phyloP scores from a whole-genome alignment of 208 protist species.

The Blechomonas ayalai region DNA sequence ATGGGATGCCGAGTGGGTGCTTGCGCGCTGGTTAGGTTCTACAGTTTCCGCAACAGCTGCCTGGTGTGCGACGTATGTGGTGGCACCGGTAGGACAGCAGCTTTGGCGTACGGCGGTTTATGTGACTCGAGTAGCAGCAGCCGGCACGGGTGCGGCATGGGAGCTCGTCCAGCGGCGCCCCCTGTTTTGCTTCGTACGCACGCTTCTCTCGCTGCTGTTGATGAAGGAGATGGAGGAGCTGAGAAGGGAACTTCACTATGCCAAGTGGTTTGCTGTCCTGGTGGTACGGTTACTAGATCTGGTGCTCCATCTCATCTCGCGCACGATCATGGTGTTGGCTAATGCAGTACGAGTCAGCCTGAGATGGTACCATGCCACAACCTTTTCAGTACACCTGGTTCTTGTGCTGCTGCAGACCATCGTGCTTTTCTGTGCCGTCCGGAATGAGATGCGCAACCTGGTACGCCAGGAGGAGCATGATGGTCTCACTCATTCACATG shows the following conservation, averaged over 20 bases:
- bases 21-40: neutral
- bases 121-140: too few relatives aligned
- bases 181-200: too few relatives aligned
- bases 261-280: conserved; percentile 2
- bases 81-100: too few relatives aligned
- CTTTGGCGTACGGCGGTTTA: too few relatives aligned
- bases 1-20: conserved; percentile 33
- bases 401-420: conserved; percentile 49
- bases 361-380: conserved; percentile 35
- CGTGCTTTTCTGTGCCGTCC: conserved; percentile 53
- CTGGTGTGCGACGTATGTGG: too few relatives aligned
- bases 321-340: neutral
- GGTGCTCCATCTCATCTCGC: conserved; percentile 1
- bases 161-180: too few relatives aligned
- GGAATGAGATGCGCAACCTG: conserved; percentile 49
- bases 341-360: neutral
- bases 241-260: conserved; percentile 18
- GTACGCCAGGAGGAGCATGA: conserved; percentile 13
- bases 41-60: too few relatives aligned
- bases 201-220: too few relatives aligned
- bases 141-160: too few relatives aligned
- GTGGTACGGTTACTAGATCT: neutral
- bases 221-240: conserved; percentile 15
- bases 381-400: conserved; percentile 58
- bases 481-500: too few relatives aligned